phyloP scores from a whole-genome alignment of 176 grass and related monocot genomes.

The Ensete ventricosum region DNA sequence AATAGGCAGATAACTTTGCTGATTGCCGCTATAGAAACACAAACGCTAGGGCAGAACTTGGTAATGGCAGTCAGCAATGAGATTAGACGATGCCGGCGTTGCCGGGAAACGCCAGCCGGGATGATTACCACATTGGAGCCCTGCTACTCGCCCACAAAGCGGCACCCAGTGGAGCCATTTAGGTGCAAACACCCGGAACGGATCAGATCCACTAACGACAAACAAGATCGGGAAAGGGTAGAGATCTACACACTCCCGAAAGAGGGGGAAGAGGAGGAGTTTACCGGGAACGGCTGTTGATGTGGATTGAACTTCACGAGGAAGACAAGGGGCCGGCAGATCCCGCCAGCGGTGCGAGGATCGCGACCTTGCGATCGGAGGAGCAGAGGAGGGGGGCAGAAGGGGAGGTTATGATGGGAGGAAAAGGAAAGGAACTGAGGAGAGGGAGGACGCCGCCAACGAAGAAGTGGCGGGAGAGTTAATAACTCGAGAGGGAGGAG shows the following conservation, averaged over 20 bases:
- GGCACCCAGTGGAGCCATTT: background rate
- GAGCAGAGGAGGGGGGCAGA: background rate
- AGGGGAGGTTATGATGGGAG: too few relatives aligned
- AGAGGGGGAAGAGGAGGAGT: background rate
- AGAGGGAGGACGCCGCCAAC: too few relatives aligned
- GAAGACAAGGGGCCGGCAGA: slow-evolving; percentile 27
- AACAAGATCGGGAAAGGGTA: background rate
- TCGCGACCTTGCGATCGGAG: slow-evolving; percentile 21
- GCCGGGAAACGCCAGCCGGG: slow-evolving; percentile 33
- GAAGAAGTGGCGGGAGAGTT: too few relatives aligned
- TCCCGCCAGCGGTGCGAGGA: slow-evolving; percentile 32
- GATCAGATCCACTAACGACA: background rate
- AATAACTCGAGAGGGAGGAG: too few relatives aligned
- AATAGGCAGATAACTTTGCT: background rate
- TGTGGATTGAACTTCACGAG: slow-evolving; percentile 42
- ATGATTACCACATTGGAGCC: slow-evolving; percentile 32
- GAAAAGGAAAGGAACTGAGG: too few relatives aligned
- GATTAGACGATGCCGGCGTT: slow-evolving; percentile 28
- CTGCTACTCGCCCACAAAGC: slow-evolving; percentile 27
- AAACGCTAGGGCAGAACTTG: slow-evolving; percentile 30
- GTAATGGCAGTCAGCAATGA: slow-evolving; percentile 20
- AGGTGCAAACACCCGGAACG: background rate
- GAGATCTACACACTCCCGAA: background rate
- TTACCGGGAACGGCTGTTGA: slow-evolving; percentile 33
- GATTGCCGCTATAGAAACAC: background rate